phyloP scores from a whole-genome alignment of 768 basidiomycete genomes.

The Kwoniella bestiolae region DNA sequence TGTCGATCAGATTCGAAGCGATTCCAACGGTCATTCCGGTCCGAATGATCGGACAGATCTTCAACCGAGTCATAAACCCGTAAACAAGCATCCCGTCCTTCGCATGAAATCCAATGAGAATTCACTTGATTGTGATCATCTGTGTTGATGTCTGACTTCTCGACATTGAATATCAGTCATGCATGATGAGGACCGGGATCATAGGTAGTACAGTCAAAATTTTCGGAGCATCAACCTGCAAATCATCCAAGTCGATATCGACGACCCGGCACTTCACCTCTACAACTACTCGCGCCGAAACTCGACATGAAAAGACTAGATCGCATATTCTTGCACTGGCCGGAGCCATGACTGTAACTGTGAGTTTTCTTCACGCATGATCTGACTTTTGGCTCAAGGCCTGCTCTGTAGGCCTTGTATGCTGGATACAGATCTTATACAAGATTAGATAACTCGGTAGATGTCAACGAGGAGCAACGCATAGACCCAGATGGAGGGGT shows the following conservation, averaged over 20 bases:
- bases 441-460: not conserved
- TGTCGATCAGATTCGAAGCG: not conserved
- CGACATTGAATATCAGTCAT: not conserved
- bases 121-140: not conserved
- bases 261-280: not conserved
- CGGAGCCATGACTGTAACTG: not conserved
- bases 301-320: not conserved
- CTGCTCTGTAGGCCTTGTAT: not conserved
- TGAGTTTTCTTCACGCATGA: not conserved
- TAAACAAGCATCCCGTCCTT: not conserved
- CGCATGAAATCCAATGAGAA: not conserved
- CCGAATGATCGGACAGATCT: not conserved
- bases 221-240: not conserved
- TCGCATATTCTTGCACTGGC: not conserved
- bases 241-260: not conserved
- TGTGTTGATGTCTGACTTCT: not conserved
- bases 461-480: conserved; percentile 8
- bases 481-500: conserved; percentile 1
- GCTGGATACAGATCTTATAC: not conserved
- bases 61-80: not conserved
- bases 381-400: no score
- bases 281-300: not conserved
- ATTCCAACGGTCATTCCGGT: not conserved
- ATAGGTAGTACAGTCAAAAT: not conserved
- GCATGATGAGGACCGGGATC: not conserved